A percentile compares a stretch with the other conserved stretches of the same genome.
These are phyloP conservation scores for Hygrophoropsis aurantiaca DNA, from an alignment of 768 basidiomycete genomes.

Conservation along the genomic window DNA sequence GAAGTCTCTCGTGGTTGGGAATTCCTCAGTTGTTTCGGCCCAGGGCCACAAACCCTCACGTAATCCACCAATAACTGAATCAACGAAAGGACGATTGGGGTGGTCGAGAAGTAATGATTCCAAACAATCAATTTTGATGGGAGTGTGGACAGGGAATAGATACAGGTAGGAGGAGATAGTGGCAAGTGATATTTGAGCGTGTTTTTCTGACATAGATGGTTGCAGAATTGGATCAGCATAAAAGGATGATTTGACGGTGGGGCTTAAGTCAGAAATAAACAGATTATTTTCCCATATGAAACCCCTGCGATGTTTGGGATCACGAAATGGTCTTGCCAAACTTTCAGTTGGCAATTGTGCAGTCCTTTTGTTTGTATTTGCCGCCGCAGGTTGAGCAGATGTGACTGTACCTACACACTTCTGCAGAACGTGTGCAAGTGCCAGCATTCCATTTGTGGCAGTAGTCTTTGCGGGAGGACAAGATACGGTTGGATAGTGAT, in stretches of 20 bases:
- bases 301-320: neutral
- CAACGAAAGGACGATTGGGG: conserved; percentile 29
- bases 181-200: neutral
- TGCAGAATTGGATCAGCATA: neutral
- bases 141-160: conserved; percentile 21
- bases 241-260: neutral
- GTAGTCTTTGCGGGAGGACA: neutral
- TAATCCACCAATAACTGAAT: conserved; percentile 21
- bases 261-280: too few species aligned
- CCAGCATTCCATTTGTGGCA: neutral
- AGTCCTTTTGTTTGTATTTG: neutral
- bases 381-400: neutral
- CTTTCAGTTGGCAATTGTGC: neutral
- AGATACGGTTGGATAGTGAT: neutral
- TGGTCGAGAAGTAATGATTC: conserved; percentile 19
- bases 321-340: neutral
- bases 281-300: too few species aligned
- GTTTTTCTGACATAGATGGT: neutral
- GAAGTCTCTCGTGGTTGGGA: too few species aligned
- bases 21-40: conserved; percentile 3
- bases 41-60: conserved; percentile 35
- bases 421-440: neutral
- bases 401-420: neutral
- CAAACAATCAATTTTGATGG: conserved; percentile 24
- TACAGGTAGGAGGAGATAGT: neutral